phyloP scores from a whole-genome alignment of 192 early-diverging fungal species.

The Umbelopsis vinacea region DNA sequence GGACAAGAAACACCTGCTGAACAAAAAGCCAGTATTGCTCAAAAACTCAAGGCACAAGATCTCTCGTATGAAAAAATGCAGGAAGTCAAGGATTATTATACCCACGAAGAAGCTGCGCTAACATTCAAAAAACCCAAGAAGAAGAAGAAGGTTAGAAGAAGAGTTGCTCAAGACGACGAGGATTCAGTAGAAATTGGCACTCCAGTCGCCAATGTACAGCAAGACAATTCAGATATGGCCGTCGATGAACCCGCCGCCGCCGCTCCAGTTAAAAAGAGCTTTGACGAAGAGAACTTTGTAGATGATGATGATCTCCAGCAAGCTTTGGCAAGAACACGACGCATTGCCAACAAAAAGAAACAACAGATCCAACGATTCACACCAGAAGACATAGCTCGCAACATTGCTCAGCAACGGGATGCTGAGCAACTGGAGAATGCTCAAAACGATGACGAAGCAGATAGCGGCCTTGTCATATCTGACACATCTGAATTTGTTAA shows the following conservation, averaged over 20 bases:
- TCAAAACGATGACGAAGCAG: conserved; percentile 42
- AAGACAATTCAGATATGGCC: neutral
- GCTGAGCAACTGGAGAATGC: conserved; percentile 36
- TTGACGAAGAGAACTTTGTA: conserved; percentile 77
- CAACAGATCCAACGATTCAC: conserved; percentile 43
- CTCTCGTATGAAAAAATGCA: conserved; percentile 61
- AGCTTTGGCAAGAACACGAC: conserved; percentile 78
- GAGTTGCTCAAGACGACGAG: conserved; percentile 50
- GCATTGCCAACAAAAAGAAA: conserved; percentile 61
- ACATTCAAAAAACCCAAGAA: conserved; percentile 83
- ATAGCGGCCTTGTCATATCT: conserved; percentile 69
- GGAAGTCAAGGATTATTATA: conserved; percentile 89
- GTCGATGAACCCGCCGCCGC: neutral
- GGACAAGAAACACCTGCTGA: conserved; percentile 29
- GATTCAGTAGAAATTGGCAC: conserved; percentile 7
- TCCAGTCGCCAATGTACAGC: neutral
- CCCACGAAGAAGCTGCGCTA: conserved; percentile 78
- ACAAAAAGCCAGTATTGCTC: conserved; percentile 40
- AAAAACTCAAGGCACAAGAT: conserved; percentile 50
- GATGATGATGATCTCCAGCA: conserved; percentile 95
- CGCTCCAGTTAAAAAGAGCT: neutral
- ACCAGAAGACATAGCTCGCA: conserved; percentile 67
- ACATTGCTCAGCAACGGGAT: conserved; percentile 41
- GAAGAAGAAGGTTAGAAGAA: conserved; percentile 57
- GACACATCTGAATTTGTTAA: conserved; percentile 91